Base-by-base conservation (phyloP, 257 asterid genomes). In the Solanum dulcamara region DNA sequence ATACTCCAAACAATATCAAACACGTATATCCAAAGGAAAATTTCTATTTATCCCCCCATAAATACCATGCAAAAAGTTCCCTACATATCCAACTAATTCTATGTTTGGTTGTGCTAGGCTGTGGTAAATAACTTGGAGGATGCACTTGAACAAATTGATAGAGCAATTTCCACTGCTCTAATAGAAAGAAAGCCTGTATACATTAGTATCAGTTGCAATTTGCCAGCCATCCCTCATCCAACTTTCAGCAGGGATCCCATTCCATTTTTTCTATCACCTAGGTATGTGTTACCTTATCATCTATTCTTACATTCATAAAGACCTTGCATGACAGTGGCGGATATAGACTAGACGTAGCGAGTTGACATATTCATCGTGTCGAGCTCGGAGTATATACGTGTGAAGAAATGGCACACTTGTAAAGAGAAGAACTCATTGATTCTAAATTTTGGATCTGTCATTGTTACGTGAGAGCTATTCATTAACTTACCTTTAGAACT, bases 131-230 rank as follows among this genome's bases (percentile, higher is more conserved):
- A 95, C 89, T 86, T 95, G 90, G 98, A 95, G 14, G 98, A 95
- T 88, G 98, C 98, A 9, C 98, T 92, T 87, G 98, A 95, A 88
- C 95, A 95, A 92, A 92, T 95, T 32, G 98, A 95, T 74, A 90
- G 22, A 86, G 98, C 98, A 67, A 91, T 95, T 81, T 91, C 98
- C 51, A 94, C 97, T 3, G 94, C 97, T 83, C 84, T 95, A 33
- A 91, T 89, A 88, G 98, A 95, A 88, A 94, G 98, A 92, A 95
- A 94, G 72, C 98, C 98, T 4, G 98, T 95, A 0, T 95, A 94
- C 13, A 88, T 95, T 28, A 94, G 97, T 90, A 91, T 94, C 85
- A 92, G 97, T 84, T 95, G 98, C 93, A 95, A 95, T 85, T 88
- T 95, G 84, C 90, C 98, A 38, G 97, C 92, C 81, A 88, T 92